These are phyloP conservation scores for Zychaea mexicana DNA, from an alignment of 371 early-diverging fungal genomes.

Conservation along the genomic window DNA sequence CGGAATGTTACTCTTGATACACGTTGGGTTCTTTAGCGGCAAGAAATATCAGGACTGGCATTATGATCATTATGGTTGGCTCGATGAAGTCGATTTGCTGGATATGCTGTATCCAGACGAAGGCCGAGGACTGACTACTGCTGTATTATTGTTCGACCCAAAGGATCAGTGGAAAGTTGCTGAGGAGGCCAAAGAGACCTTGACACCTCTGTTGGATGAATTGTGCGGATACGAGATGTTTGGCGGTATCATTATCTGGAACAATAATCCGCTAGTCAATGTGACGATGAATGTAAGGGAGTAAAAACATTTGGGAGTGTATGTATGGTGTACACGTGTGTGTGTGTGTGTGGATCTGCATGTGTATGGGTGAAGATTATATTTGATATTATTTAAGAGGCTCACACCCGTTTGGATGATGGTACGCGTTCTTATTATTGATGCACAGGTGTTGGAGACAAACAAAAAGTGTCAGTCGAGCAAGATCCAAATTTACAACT, in stretches of 20 bases:
- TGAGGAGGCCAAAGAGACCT: slow-evolving; percentile 34
- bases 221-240: slow-evolving; percentile 66
- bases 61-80: slow-evolving; percentile 27
- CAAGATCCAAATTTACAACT: slow-evolving; percentile 52
- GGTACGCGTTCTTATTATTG: too few relatives aligned
- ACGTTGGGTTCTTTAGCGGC: slow-evolving; percentile 51
- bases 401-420: too few relatives aligned
- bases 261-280: slow-evolving; percentile 53
- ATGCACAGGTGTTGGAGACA: slow-evolving; percentile 2
- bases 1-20: slow-evolving; percentile 30
- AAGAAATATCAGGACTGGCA: slow-evolving; percentile 50
- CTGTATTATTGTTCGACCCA: slow-evolving; percentile 40
- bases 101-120: slow-evolving; percentile 59
- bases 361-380: too few relatives aligned
- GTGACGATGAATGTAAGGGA: slow-evolving; percentile 51
- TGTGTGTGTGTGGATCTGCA: too few relatives aligned
- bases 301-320: too few relatives aligned
- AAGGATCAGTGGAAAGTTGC: slow-evolving; percentile 2
- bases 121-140: slow-evolving; percentile 54
- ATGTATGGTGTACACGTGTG: too few relatives aligned
- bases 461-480: slow-evolving; percentile 29
- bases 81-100: slow-evolving; percentile 47
- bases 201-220: slow-evolving; percentile 50
- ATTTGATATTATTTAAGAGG: too few relatives aligned
- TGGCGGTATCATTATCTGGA: slow-evolving; percentile 61